Percentiles rank a stretch among this genome's conserved stretches.
Evolutionary conservation across 768 basidiomycete species (phyloP).

Genomic region (Pleurotus sapidus): DNA sequence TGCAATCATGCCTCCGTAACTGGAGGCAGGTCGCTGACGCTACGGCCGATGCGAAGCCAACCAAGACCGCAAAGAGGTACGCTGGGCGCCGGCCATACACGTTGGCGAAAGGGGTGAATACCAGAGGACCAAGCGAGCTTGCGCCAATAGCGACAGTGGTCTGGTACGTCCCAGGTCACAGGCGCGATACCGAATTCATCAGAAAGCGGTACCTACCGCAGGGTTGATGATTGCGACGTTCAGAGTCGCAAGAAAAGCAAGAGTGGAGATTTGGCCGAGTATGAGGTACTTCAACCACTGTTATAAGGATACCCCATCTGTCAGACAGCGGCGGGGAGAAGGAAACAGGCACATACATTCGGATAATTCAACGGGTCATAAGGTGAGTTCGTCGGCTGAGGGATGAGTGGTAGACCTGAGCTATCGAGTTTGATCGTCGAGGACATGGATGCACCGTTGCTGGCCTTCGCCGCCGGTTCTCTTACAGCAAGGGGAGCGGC

Average conservation of each 20-base stretch:
- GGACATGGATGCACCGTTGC: not conserved
- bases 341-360: slow-evolving; percentile 15
- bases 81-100: slow-evolving; percentile 36
- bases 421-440: slow-evolving; percentile 28
- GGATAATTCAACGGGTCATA: slow-evolving; percentile 42
- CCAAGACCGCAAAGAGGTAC: slow-evolving; percentile 31
- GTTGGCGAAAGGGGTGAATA: slow-evolving; percentile 38
- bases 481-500: too few relatives aligned
- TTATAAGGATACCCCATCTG: not conserved
- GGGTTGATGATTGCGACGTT: slow-evolving; percentile 37
- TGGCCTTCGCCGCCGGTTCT: too few relatives aligned
- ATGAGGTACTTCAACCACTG: slow-evolving; percentile 35
- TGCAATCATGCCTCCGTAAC: slow-evolving; percentile 28
- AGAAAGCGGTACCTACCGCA: slow-evolving; percentile 33
- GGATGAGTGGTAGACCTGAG: slow-evolving; percentile 35
- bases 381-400: slow-evolving; percentile 37
- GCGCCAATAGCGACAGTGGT: slow-evolving; percentile 34
- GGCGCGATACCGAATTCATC: slow-evolving; percentile 31
- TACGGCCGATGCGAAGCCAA: slow-evolving; percentile 30
- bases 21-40: slow-evolving; percentile 30
- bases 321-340: not conserved
- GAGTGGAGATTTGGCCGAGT: slow-evolving; percentile 26
- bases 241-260: slow-evolving; percentile 34
- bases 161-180: slow-evolving; percentile 38
- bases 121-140: slow-evolving; percentile 30